Conservation (phyloP, 192 early-diverging fungal species). For the Helicostylum pulchrum region DNA sequence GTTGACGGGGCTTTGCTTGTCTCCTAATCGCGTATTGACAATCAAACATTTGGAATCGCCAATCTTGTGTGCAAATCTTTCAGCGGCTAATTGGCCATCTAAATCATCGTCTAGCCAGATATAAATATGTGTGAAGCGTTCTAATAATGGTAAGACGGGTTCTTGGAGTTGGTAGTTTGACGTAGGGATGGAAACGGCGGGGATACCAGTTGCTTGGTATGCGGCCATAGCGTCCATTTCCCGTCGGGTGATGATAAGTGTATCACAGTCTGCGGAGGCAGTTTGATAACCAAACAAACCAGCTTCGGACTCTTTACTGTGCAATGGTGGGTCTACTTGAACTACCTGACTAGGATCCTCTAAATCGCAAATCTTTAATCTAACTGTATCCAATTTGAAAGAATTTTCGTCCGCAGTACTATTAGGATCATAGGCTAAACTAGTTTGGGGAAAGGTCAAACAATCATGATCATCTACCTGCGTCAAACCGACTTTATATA, state of each 20-base stretch:
- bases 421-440: constrained; percentile 14
- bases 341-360: constrained; percentile 34
- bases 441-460: constrained; percentile 41
- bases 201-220: constrained; percentile 62
- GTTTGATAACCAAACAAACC: constrained; percentile 68
- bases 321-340: constrained; percentile 49
- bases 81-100: constrained; percentile 56
- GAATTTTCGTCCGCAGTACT: not conserved
- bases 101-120: constrained; percentile 69
- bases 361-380: constrained; percentile 48
- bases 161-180: constrained; percentile 56
- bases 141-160: constrained; percentile 54
- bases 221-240: constrained; percentile 68
- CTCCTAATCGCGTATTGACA: constrained; percentile 43
- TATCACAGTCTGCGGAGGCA: constrained; percentile 34
- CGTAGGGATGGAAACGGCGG: constrained; percentile 54
- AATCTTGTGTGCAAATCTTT: constrained; percentile 59
- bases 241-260: constrained; percentile 54
- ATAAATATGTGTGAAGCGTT: constrained; percentile 62
- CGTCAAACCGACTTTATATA: constrained; percentile 44
- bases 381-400: constrained; percentile 38
- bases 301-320: constrained; percentile 10
- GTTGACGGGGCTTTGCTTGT: constrained; percentile 47
- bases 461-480: not conserved
- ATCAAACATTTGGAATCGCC: constrained; percentile 62